phyloP scores from a whole-genome alignment of 108 stramenopile species.

The Cyclotella choctawhatcheeana region DNA sequence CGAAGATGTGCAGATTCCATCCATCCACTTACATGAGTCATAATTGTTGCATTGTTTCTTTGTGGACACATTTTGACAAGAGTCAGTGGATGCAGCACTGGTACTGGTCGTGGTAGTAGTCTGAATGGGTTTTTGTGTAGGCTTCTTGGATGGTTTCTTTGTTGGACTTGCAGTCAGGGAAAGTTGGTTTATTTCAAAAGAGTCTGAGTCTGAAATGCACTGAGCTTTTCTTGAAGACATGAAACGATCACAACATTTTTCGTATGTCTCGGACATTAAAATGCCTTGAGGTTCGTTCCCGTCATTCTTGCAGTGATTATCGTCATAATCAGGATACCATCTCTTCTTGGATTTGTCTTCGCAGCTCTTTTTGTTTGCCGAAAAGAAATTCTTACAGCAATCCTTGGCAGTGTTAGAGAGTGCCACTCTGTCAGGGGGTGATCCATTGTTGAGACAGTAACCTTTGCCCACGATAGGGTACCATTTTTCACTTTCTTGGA shows the following conservation, averaged over 20 bases:
- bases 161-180: not conserved
- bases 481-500: not conserved
- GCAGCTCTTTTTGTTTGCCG: not conserved
- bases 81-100: too few relatives aligned
- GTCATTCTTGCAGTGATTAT: constrained; percentile 28
- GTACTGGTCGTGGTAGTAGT: not conserved
- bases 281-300: constrained; percentile 13
- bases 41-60: not conserved
- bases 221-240: constrained; percentile 2
- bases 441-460: constrained; percentile 8
- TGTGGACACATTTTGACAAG: not conserved
- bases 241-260: constrained; percentile 12
- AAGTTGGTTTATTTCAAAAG: not conserved
- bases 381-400: constrained; percentile 6
- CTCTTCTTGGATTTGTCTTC: not conserved
- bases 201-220: constrained; percentile 4
- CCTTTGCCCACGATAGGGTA: constrained; percentile 7
- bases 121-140: constrained; percentile 3
- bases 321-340: constrained; percentile 20
- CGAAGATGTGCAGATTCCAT: not conserved
- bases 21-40: not conserved
- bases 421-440: not conserved
- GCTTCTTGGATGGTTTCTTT: not conserved
- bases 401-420: not conserved
- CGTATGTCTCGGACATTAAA: constrained; percentile 12